These are phyloP conservation scores for Aspergillus hiratsukae DNA, from an alignment of 2,329 filamentous ascomycete species.

Conservation along the genomic window DNA sequence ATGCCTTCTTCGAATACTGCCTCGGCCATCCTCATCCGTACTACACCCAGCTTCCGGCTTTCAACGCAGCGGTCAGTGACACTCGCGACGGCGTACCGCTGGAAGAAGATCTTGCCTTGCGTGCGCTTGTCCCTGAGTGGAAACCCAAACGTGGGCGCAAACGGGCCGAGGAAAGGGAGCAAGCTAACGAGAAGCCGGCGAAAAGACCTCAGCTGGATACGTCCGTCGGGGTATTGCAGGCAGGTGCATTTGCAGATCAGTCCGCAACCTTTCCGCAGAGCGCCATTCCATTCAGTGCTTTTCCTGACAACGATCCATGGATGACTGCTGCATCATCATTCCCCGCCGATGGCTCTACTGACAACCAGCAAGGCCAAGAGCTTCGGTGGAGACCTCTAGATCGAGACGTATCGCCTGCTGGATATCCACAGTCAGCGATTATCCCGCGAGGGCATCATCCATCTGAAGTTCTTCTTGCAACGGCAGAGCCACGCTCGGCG, in stretches of 20 bases:
- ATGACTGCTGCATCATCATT: slow-evolving; percentile 40
- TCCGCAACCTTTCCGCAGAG: slow-evolving; percentile 49
- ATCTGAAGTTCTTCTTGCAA: slow-evolving; percentile 29
- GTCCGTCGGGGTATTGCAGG: slow-evolving; percentile 45
- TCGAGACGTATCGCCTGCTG: slow-evolving; percentile 58
- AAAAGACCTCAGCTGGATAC: slow-evolving; percentile 62
- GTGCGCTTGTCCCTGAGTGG: slow-evolving; percentile 75
- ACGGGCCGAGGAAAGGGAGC: slow-evolving; percentile 58
- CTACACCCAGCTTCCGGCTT: slow-evolving; percentile 68
- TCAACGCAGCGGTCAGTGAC: slow-evolving; percentile 57
- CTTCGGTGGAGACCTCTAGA: slow-evolving; percentile 49
- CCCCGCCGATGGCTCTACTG: slow-evolving; percentile 34
- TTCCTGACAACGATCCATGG: slow-evolving; percentile 48
- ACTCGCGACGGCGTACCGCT: slow-evolving; percentile 75
- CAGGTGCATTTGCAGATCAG: slow-evolving; percentile 36
- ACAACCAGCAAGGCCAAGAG: slow-evolving; percentile 29
- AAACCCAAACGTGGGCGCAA: slow-evolving; percentile 59
- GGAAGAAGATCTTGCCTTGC: slow-evolving; percentile 83
- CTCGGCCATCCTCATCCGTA: slow-evolving; percentile 74
- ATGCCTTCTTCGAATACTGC: slow-evolving; percentile 90
- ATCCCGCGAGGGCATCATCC: slow-evolving; percentile 51
- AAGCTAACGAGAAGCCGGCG: slow-evolving; percentile 50
- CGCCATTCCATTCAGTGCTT: slow-evolving; percentile 49
- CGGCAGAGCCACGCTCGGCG: slow-evolving; percentile 64
- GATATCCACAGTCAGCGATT: slow-evolving; percentile 74